phyloP scores from a whole-genome alignment of 352 stramenopile species.

The Achlya hypogyna region DNA sequence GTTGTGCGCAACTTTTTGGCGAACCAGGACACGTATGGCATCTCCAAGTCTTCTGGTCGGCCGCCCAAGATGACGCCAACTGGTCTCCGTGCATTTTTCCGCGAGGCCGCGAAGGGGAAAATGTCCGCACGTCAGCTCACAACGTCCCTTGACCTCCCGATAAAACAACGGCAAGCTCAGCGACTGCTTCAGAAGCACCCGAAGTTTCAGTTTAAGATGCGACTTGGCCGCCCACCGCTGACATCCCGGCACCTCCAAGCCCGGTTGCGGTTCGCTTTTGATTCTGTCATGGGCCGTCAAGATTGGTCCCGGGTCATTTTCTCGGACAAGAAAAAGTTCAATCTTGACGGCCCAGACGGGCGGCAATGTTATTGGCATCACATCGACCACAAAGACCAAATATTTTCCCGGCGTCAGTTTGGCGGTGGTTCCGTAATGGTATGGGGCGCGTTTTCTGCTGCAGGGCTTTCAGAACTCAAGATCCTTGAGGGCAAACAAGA shows the following conservation, averaged over 20 bases:
- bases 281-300: slow-evolving; percentile 8
- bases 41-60: not conserved
- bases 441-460: not conserved
- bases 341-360: slow-evolving; percentile 30
- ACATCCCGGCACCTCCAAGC: slow-evolving; percentile 25
- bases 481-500: not conserved
- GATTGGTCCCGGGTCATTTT: slow-evolving; percentile 29
- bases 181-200: not conserved
- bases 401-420: not conserved
- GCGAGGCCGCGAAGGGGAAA: not conserved
- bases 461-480: not conserved
- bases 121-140: not conserved
- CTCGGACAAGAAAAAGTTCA: slow-evolving; percentile 36
- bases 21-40: not conserved
- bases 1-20: not conserved
- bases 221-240: not conserved
- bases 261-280: slow-evolving; percentile 15
- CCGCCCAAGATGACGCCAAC: not conserved
- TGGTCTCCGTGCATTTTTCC: not conserved
- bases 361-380: slow-evolving; percentile 28
- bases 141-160: no score
- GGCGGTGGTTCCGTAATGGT: not conserved
- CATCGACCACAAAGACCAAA: not conserved
- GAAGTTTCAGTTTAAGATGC: slow-evolving; percentile 1
- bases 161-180: not conserved